A percentile compares a stretch with the other conserved stretches of the same genome.
Conservation (phyloP, 176 grass and related monocot genomes). For the Cenchrus purpureus region DNA sequence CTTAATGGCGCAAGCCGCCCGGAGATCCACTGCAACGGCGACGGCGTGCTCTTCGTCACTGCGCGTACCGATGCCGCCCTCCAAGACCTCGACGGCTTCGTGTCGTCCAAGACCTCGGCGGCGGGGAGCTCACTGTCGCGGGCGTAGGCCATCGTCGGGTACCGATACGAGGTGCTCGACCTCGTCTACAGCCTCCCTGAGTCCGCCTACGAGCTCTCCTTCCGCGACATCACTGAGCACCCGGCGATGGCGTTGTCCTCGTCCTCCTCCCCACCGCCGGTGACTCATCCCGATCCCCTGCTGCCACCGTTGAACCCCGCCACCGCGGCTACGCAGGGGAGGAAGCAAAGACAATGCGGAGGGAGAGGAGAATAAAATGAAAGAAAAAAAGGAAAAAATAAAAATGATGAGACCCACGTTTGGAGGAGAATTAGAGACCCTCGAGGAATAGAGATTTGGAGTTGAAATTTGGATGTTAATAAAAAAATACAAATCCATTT, state of each 20-base stretch:
- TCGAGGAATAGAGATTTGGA: too few species aligned
- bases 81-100: constrained; percentile 38
- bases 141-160: constrained; percentile 61
- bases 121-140: constrained; percentile 25
- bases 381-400: too few species aligned
- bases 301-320: neutral
- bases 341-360: too few species aligned
- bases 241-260: neutral
- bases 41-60: constrained; percentile 53
- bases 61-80: constrained; percentile 38
- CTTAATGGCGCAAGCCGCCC: constrained; percentile 35
- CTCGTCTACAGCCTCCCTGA: constrained; percentile 71
- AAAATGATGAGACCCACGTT: too few species aligned
- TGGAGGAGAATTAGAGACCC: too few species aligned
- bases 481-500: too few species aligned
- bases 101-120: constrained; percentile 33
- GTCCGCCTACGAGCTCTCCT: constrained; percentile 72
- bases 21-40: constrained; percentile 66
- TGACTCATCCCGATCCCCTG: neutral
- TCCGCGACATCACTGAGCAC: constrained; percentile 83
- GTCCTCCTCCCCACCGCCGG: neutral
- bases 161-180: constrained; percentile 83
- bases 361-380: too few species aligned
- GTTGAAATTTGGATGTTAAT: too few species aligned
- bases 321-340: neutral